Conservation (phyloP, 257 asterid species). For the Lycium barbarum region DNA sequence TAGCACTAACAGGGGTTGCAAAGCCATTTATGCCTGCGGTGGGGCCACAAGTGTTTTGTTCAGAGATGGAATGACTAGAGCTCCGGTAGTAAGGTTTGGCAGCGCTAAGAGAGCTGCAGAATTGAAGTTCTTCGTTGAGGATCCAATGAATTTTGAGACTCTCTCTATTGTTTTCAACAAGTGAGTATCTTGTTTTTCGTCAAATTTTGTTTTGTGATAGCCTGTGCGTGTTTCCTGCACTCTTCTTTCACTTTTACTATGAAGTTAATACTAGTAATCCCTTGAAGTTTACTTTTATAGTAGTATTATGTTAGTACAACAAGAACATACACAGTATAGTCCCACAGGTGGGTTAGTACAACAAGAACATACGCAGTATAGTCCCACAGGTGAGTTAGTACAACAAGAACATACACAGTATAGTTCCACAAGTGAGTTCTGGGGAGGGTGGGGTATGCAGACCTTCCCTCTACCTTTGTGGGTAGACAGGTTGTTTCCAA, state of each 20-base stretch:
- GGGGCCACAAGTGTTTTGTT: slow-evolving; percentile 55
- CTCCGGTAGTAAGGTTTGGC: slow-evolving; percentile 61
- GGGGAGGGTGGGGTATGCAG: too few species aligned
- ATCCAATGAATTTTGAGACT: slow-evolving; percentile 51
- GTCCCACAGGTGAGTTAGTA: too few species aligned
- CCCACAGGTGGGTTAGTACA: too few species aligned
- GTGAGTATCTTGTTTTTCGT: slow-evolving; percentile 36
- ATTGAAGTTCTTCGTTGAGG: slow-evolving; percentile 58
- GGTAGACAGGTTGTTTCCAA: too few species aligned
- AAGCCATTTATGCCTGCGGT: slow-evolving; percentile 56
- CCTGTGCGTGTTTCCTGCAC: not conserved
- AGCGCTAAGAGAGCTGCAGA: slow-evolving; percentile 59
- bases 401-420: too few species aligned
- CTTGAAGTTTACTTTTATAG: not conserved
- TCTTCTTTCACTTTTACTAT: not conserved
- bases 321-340: too few species aligned
- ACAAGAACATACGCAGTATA: too few species aligned
- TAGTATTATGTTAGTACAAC: too few species aligned
- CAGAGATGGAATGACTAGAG: slow-evolving; percentile 64
- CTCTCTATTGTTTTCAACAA: slow-evolving; percentile 53
- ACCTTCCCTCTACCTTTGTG: too few species aligned
- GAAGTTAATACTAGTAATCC: not conserved
- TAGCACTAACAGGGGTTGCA: slow-evolving; percentile 67
- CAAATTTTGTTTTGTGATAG: not conserved
- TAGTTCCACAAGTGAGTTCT: too few species aligned